Conservation (phyloP, 495 filamentous ascomycete genomes). For the Penicillium psychrofluorescens region DNA sequence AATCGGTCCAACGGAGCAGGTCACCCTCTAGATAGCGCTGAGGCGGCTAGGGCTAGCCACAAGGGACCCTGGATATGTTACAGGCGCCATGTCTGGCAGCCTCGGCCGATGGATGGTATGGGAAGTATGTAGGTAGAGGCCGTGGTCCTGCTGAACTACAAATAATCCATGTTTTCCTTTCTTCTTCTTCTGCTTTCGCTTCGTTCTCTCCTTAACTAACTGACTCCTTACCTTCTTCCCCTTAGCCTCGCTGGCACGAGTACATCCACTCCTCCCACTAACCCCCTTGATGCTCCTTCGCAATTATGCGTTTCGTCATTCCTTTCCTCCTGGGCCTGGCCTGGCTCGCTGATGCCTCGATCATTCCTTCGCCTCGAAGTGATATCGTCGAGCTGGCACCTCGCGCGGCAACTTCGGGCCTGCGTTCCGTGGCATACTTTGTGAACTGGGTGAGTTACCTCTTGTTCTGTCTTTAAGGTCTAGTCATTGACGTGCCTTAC, state of each 20-base stretch:
- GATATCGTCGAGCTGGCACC: background rate
- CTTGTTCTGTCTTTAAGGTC: too few relatives aligned
- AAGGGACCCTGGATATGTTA: too few relatives aligned
- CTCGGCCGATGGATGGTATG: too few relatives aligned
- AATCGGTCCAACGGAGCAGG: too few relatives aligned
- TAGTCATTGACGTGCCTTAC: too few relatives aligned
- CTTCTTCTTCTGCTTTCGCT: background rate
- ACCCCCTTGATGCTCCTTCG: background rate
- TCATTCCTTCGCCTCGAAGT: background rate
- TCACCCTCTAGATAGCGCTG: too few relatives aligned
- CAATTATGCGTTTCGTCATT: background rate
- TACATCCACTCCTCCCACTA: background rate
- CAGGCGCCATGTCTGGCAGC: too few relatives aligned
- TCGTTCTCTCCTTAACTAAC: background rate
- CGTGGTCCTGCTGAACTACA: background rate
- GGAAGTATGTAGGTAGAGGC: too few relatives aligned
- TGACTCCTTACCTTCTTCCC: background rate
- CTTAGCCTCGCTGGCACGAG: background rate
- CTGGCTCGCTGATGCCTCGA: background rate
- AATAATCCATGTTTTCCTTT: background rate
- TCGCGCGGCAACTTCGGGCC: background rate
- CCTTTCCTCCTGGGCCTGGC: background rate
- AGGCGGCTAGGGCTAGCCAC: too few relatives aligned
- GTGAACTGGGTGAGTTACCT: conserved; percentile 55
- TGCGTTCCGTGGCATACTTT: background rate